Evolutionary conservation across 1,139 yeast genomes (phyloP).

Genomic region (Candida sp.): DNA sequence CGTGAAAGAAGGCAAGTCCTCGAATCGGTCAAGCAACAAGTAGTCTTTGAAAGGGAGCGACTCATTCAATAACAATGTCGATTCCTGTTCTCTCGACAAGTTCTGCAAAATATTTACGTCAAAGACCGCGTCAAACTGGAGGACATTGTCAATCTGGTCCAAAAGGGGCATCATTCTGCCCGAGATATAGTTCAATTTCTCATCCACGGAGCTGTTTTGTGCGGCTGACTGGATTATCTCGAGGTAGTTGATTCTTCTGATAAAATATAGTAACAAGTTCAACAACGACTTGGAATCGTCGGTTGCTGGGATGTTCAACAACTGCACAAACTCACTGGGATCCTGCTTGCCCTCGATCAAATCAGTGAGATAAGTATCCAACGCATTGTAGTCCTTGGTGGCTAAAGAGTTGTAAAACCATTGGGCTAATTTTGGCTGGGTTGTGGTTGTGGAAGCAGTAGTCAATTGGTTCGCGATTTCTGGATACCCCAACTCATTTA

Average conservation of each 20-base stretch:
- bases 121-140: constrained; percentile 9
- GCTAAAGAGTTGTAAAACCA: constrained; percentile 28
- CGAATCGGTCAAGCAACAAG: neutral
- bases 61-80: constrained; percentile 23
- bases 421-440: constrained; percentile 15
- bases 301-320: constrained; percentile 11
- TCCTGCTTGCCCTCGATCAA: constrained; percentile 4
- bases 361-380: constrained; percentile 17
- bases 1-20: constrained; percentile 5
- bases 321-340: constrained; percentile 8
- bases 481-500: constrained; percentile 33
- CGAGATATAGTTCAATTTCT: constrained; percentile 24
- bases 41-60: neutral
- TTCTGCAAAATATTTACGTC: constrained; percentile 9
- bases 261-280: constrained; percentile 26
- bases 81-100: constrained; percentile 32
- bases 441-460: constrained; percentile 11
- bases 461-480: constrained; percentile 16
- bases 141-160: constrained; percentile 21
- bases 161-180: constrained; percentile 33
- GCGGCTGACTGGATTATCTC: constrained; percentile 10
- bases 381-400: constrained; percentile 25
- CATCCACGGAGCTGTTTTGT: constrained; percentile 10
- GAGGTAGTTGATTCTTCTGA: constrained; percentile 24
- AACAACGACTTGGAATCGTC: constrained; percentile 15